phyloP scores from a whole-genome alignment of 1,284 basidiomycete genomes.

The Psilocybe mexicana region DNA sequence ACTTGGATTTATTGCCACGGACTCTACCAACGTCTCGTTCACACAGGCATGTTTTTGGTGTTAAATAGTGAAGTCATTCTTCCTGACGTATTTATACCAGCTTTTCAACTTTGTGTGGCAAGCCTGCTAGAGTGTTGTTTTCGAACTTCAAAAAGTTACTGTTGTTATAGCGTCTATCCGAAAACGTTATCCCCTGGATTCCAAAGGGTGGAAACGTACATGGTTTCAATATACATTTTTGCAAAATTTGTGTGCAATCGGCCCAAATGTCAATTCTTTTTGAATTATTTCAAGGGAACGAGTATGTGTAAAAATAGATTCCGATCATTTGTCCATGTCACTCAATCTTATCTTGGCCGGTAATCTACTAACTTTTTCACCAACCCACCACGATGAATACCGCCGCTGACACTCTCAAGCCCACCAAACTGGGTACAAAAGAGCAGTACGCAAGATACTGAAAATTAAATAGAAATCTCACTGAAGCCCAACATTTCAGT shows the following conservation, averaged over 20 bases:
- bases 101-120: constrained; percentile 25
- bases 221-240: no score
- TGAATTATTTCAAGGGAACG: no score
- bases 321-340: not conserved
- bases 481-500: constrained; percentile 35
- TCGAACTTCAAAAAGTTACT: no score
- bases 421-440: constrained; percentile 74
- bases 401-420: constrained; percentile 38
- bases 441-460: constrained; percentile 44
- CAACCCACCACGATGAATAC: constrained; percentile 21
- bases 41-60: constrained; percentile 1
- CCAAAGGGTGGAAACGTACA: no score
- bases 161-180: no score
- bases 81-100: not conserved
- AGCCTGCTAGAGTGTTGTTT: constrained; percentile 4
- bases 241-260: no score
- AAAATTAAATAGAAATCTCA: not conserved
- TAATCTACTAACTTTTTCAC: not conserved
- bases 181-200: no score
- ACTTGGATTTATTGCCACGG: constrained; percentile 23
- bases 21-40: constrained; percentile 18
- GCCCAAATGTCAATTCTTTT: no score
- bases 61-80: not conserved
- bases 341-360: not conserved
- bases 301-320: constrained; percentile 1